These are phyloP conservation scores for Scedosporium aurantiacum DNA, from an alignment of 2,329 filamentous ascomycete species.

Conservation along the genomic window DNA sequence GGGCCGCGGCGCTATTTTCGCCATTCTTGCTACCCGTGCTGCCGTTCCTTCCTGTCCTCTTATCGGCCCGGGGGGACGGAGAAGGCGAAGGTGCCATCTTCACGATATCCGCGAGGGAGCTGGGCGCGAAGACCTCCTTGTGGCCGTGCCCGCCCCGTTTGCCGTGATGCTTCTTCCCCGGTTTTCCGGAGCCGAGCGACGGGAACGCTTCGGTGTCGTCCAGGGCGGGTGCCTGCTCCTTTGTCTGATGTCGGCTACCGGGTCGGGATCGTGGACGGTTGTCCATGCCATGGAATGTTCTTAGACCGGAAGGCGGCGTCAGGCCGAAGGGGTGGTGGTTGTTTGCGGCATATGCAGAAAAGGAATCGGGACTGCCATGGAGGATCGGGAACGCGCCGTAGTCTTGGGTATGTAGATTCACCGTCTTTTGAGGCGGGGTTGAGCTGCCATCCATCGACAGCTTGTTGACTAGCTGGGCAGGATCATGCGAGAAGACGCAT, in stretches of 20 bases:
- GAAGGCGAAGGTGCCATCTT: conserved; percentile 87
- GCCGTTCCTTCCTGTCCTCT: conserved; percentile 51
- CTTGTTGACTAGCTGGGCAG: conserved; percentile 72
- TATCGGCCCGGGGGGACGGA: conserved; percentile 50
- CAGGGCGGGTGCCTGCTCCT: conserved; percentile 58
- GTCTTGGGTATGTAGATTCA: conserved; percentile 70
- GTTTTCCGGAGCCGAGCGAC: conserved; percentile 68
- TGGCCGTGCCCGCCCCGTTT: conserved; percentile 76
- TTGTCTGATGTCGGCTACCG: conserved; percentile 60
- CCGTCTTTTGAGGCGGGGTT: conserved; percentile 51
- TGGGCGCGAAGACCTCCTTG: conserved; percentile 58
- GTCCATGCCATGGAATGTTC: conserved; percentile 48
- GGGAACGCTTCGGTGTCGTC: conserved; percentile 96
- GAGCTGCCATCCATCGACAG: conserved; percentile 55
- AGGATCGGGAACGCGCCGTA: conserved; percentile 77
- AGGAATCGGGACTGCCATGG: conserved; percentile 47
- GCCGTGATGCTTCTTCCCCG: conserved; percentile 83
- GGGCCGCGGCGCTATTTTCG: conserved; percentile 71
- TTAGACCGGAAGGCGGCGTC: conserved; percentile 61
- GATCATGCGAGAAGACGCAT: conserved; percentile 96
- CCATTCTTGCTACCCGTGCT: conserved; percentile 54
- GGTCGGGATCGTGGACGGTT: conserved; percentile 70
- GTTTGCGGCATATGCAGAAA: conserved; percentile 23
- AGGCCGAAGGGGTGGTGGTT: conserved; percentile 44
- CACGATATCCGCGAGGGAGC: conserved; percentile 84